Evolutionary conservation across 257 asterid species (phyloP).

Genomic region (Datura wrightii): DNA sequence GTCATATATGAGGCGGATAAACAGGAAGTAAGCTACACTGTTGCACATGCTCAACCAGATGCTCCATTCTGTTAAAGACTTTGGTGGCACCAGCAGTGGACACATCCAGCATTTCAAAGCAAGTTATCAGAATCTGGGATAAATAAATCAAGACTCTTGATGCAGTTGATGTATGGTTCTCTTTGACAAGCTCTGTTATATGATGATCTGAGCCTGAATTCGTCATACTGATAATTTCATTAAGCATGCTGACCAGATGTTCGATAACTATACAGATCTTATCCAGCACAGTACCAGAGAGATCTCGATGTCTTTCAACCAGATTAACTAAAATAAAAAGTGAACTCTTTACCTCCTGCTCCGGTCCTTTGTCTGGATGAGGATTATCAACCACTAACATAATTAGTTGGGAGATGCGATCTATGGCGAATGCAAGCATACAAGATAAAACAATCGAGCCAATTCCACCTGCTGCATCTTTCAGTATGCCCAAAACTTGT

Average conservation of each 20-base stretch:
- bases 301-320: constrained; percentile 57
- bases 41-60: constrained; percentile 54
- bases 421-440: constrained; percentile 53
- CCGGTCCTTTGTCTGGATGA: constrained; percentile 45
- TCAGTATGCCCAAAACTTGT: constrained; percentile 58
- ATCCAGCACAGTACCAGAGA: constrained; percentile 56
- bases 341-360: constrained; percentile 65
- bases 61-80: constrained; percentile 53
- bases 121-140: constrained; percentile 54
- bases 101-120: constrained; percentile 56
- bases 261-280: constrained; percentile 52
- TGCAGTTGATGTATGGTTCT: constrained; percentile 30
- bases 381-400: constrained; percentile 39
- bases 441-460: constrained; percentile 51
- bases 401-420: constrained; percentile 51
- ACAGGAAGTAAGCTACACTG: constrained; percentile 46
- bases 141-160: constrained; percentile 54
- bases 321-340: constrained; percentile 53
- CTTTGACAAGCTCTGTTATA: constrained; percentile 37
- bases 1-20: constrained; percentile 46
- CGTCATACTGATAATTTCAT: constrained; percentile 37
- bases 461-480: constrained; percentile 47
- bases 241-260: constrained; percentile 48
- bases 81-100: constrained; percentile 44
- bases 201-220: constrained; percentile 39